Evolutionary conservation across 331 rosid genomes (phyloP).

Genomic region (Telfairia occidentalis): DNA sequence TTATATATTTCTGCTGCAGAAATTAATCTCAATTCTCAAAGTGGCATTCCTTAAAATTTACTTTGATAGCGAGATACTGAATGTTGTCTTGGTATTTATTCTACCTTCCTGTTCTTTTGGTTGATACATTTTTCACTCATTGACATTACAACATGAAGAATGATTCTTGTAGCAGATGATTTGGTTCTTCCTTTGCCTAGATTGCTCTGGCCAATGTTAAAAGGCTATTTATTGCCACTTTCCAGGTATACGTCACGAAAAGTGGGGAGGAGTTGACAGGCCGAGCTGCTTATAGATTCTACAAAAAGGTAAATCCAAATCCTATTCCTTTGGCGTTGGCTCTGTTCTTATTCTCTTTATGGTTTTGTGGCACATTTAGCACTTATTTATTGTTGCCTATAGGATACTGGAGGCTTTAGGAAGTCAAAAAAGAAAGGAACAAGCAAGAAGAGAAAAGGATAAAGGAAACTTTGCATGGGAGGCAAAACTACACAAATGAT

Average conservation of each 20-base stretch:
- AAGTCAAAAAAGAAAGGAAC: slow-evolving; percentile 41
- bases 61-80: neutral
- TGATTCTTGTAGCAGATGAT: neutral
- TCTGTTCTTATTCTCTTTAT: slow-evolving; percentile 16
- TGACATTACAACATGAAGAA: neutral
- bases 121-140: neutral
- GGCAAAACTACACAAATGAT: neutral
- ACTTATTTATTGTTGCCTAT: slow-evolving; percentile 16
- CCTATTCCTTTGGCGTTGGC: neutral
- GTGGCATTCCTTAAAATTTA: neutral
- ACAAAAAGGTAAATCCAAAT: slow-evolving; percentile 36
- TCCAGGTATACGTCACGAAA: slow-evolving; percentile 69
- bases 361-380: neutral
- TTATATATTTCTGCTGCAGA: neutral
- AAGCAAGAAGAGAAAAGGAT: slow-evolving; percentile 39
- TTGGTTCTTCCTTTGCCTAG: neutral
- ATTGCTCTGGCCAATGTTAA: slow-evolving; percentile 8
- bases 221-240: slow-evolving; percentile 12
- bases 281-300: slow-evolving; percentile 41
- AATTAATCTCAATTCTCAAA: neutral
- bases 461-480: neutral
- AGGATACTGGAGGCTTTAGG: slow-evolving; percentile 53
- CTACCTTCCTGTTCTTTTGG: neutral
- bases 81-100: neutral
- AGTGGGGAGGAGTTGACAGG: slow-evolving; percentile 73